Conservation (phyloP, 1,284 basidiomycete species). For the Tilletiopsis washingtonensis region DNA sequence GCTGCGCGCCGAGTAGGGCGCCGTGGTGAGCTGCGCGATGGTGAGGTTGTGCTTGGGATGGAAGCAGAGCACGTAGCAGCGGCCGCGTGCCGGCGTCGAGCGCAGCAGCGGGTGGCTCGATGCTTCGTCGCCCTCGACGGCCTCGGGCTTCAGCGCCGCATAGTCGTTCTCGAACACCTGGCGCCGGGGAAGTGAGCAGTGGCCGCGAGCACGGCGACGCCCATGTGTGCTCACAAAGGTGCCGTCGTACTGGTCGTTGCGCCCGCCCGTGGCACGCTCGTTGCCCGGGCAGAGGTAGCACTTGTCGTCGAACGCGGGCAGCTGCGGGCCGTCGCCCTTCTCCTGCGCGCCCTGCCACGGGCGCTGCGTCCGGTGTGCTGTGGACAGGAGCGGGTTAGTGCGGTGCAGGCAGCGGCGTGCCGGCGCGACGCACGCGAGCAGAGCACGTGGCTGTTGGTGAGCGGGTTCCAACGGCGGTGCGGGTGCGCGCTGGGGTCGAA, state of each 20-base stretch:
- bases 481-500: conserved; percentile 41
- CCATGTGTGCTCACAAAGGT: conserved; percentile 57
- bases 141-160: conserved; percentile 63
- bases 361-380: conserved; percentile 41
- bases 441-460: conserved; percentile 36
- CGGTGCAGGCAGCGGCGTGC: neutral
- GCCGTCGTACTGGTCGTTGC: conserved; percentile 63
- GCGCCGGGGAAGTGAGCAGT: too few species aligned
- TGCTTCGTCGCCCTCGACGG: conserved; percentile 15
- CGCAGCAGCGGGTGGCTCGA: conserved; percentile 54
- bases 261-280: conserved; percentile 62
- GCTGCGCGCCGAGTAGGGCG: conserved; percentile 35
- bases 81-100: conserved; percentile 66
- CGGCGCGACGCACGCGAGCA: conserved; percentile 27
- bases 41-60: conserved; percentile 86
- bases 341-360: conserved; percentile 47
- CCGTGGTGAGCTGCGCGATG: conserved; percentile 61
- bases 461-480: conserved; percentile 42
- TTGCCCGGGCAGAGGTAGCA: conserved; percentile 93
- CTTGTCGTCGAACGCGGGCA: conserved; percentile 63
- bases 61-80: conserved; percentile 83
- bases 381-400: neutral
- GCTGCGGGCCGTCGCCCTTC: conserved; percentile 11
- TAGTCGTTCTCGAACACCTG: conserved; percentile 73
- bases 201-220: too few species aligned